These are phyloP conservation scores for Colletotrichum orchidophilum DNA, from an alignment of 2,329 filamentous ascomycete species.

Conservation along the genomic window DNA sequence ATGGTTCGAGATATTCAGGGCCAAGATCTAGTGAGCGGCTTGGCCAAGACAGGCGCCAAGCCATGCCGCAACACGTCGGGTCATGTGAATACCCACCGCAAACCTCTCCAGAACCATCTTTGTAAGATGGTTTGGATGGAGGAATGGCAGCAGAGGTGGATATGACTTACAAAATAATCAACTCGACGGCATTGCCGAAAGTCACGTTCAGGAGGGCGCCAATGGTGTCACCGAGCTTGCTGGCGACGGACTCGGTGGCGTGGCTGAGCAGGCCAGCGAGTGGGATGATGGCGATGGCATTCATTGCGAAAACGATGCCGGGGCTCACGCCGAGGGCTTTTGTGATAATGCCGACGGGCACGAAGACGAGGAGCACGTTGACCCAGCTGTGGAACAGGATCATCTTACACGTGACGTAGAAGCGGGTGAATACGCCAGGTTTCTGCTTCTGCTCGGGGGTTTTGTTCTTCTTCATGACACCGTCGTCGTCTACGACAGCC, in stretches of 20 bases:
- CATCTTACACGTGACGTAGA: constrained; percentile 46
- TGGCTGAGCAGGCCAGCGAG: constrained; percentile 76
- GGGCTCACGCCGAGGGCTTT: constrained; percentile 60
- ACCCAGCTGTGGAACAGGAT: constrained; percentile 78
- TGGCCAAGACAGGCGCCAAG: constrained; percentile 26
- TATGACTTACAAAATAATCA: constrained; percentile 75
- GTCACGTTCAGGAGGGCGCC: constrained; percentile 80
- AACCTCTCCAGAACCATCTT: neutral
- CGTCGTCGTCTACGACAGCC: constrained; percentile 60
- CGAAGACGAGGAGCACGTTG: constrained; percentile 80
- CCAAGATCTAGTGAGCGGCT: constrained; percentile 27
- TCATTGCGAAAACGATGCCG: constrained; percentile 76
- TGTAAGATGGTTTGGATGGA: neutral
- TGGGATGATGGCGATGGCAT: constrained; percentile 79
- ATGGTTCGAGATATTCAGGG: constrained; percentile 11
- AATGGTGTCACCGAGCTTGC: constrained; percentile 76
- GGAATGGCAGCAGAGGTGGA: neutral
- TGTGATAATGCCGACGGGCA: constrained; percentile 78
- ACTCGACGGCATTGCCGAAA: constrained; percentile 81
- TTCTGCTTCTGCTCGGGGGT: constrained; percentile 27
- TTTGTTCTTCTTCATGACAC: constrained; percentile 32
- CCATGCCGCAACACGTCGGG: neutral
- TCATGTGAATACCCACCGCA: constrained; percentile 3
- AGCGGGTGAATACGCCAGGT: constrained; percentile 21
- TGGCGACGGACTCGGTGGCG: constrained; percentile 80